Conservation (phyloP, 768 basidiomycete species). For the Rubroboletus satanas region DNA sequence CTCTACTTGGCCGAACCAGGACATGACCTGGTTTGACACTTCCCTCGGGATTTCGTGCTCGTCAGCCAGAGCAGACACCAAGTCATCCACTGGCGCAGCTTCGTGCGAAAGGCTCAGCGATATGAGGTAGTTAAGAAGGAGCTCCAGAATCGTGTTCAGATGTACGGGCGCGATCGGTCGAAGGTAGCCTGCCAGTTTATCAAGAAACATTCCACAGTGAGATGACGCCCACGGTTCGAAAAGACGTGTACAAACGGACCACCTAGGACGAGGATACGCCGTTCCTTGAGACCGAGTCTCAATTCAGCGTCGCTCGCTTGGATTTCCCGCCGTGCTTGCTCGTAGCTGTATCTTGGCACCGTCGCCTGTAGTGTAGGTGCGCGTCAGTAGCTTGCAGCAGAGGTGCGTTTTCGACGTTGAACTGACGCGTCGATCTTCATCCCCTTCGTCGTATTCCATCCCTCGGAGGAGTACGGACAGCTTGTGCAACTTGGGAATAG, state of each 20-base stretch:
- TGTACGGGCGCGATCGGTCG: constrained; percentile 67
- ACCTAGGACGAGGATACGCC: constrained; percentile 68
- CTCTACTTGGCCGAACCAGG: constrained; percentile 72
- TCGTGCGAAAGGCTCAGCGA: constrained; percentile 53
- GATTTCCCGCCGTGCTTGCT: constrained; percentile 57
- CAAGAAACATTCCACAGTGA: not conserved
- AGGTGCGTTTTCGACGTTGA: not conserved
- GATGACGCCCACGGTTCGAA: not conserved
- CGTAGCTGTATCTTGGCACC: constrained; percentile 46
- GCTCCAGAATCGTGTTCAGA: constrained; percentile 67
- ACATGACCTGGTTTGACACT: constrained; percentile 66
- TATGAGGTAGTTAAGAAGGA: constrained; percentile 71
- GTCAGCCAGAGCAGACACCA: constrained; percentile 58
- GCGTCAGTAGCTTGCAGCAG: not conserved
- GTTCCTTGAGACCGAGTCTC: constrained; percentile 55
- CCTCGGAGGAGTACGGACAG: constrained; percentile 59
- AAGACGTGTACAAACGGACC: constrained; percentile 36
- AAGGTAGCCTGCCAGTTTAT: constrained; percentile 50
- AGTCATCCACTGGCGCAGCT: constrained; percentile 52
- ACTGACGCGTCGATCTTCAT: constrained; percentile 39
- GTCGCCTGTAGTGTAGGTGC: constrained; percentile 22
- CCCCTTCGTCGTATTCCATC: constrained; percentile 64
- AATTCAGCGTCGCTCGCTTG: constrained; percentile 85
- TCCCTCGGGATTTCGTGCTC: constrained; percentile 66
- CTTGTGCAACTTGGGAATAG: constrained; percentile 74